Conservation (phyloP, 352 stramenopile genomes). For the Thraustochytrium striatum region DNA sequence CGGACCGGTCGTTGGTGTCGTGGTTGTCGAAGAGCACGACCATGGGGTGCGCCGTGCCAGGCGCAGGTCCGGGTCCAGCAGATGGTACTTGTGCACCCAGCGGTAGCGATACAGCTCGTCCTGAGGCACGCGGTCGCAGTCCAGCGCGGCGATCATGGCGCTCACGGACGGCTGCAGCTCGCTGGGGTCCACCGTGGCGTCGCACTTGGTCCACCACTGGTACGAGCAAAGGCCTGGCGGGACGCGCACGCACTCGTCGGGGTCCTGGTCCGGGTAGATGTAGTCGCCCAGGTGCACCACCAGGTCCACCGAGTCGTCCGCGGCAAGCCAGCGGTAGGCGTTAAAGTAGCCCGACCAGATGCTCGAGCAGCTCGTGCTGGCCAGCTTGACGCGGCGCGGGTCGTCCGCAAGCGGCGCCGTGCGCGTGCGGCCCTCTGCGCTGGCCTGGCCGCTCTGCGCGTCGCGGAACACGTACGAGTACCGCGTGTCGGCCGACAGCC, state of each 20-base stretch:
- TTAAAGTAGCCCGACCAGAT: slow-evolving; percentile 27
- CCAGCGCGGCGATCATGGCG: not conserved
- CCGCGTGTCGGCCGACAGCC: not conserved
- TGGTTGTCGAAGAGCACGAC: slow-evolving; percentile 22
- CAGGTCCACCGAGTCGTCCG: slow-evolving; percentile 24
- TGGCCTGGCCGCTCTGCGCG: not conserved
- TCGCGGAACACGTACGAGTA: not conserved
- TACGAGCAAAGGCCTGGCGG: slow-evolving; percentile 4
- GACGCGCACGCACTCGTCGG: not conserved
- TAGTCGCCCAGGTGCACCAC: slow-evolving; percentile 25
- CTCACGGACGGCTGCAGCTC: not conserved
- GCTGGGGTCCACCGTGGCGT: not conserved
- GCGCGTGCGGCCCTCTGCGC: not conserved
- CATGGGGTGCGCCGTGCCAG: not conserved
- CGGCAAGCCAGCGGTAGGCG: not conserved
- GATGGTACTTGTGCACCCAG: not conserved
- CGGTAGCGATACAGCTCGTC: not conserved
- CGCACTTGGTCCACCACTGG: not conserved
- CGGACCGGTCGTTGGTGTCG: not conserved
- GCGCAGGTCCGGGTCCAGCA: slow-evolving; percentile 17
- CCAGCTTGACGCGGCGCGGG: not conserved
- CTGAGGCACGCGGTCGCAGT: not conserved
- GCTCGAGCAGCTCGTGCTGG: slow-evolving; percentile 1
- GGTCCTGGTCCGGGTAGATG: slow-evolving; percentile 16
- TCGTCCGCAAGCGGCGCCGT: not conserved